Conservation (phyloP, 108 stramenopile genomes). For the Nitzschia sp. region DNA sequence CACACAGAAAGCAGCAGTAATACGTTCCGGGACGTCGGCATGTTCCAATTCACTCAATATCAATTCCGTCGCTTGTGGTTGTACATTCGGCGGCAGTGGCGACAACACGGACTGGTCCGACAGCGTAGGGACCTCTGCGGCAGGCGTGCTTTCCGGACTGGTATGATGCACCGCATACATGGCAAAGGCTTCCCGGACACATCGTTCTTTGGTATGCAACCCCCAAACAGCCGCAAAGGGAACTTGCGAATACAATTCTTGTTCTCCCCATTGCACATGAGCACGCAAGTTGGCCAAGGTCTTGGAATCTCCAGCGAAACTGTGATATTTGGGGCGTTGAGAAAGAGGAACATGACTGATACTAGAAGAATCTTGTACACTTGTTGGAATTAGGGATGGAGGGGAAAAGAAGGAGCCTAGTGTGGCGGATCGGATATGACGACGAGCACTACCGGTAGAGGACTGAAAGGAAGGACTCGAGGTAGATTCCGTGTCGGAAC, state of each 20-base stretch:
- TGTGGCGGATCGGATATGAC: conserved; percentile 8
- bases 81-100: background rate
- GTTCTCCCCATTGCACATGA: conserved; percentile 75
- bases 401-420: background rate
- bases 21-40: conserved; percentile 35
- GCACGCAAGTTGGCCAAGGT: conserved; percentile 37
- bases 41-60: conserved; percentile 82
- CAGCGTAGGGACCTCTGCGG: background rate
- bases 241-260: conserved; percentile 74
- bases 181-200: conserved; percentile 64
- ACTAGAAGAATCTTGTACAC: no score
- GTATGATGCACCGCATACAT: conserved; percentile 71
- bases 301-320: conserved; percentile 52
- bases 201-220: conserved; percentile 67
- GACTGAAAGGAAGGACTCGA: no score
- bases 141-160: conserved; percentile 15
- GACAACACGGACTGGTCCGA: background rate
- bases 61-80: conserved; percentile 46
- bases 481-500: no score
- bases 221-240: conserved; percentile 82
- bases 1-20: conserved; percentile 73
- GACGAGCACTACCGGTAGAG: background rate
- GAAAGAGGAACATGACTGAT: background rate
- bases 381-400: background rate
- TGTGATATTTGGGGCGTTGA: conserved; percentile 49